A percentile compares a stretch with the other conserved stretches of the same genome.
These are phyloP conservation scores for Barnettozyma sucrosica DNA, from an alignment of 805 yeast genomes.

Conservation along the genomic window DNA sequence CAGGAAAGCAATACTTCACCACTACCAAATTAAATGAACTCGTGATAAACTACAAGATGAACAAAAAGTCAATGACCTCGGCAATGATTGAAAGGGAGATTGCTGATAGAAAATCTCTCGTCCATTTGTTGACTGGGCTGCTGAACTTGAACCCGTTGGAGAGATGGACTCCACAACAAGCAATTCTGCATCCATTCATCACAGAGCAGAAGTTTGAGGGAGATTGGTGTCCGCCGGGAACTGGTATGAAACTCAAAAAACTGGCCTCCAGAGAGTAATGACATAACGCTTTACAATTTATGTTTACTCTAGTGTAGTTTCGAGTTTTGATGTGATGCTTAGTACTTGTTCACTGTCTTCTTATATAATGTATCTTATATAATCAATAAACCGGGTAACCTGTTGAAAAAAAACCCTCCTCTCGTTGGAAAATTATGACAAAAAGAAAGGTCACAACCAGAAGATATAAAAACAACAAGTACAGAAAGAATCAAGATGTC, in stretches of 20 bases:
- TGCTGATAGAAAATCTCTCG: conserved; percentile 60
- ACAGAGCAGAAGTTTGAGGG: conserved; percentile 53
- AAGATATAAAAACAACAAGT: not conserved
- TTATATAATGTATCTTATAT: not conserved
- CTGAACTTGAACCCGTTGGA: conserved; percentile 85
- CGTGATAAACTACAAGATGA: conserved; percentile 66
- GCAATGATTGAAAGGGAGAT: conserved; percentile 59
- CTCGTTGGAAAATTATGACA: not conserved
- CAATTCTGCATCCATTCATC: conserved; percentile 84
- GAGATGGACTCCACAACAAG: conserved; percentile 97
- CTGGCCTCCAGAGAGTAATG: not conserved
- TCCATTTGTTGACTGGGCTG: conserved; percentile 74
- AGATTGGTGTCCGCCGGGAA: conserved; percentile 47
- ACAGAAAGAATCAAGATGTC: conserved; percentile 45
- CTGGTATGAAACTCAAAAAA: conserved; percentile 11
- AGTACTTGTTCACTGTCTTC: too few species aligned
- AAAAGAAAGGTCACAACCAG: not conserved
- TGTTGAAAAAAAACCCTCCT: not conserved
- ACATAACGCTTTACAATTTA: not conserved
- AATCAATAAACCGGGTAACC: not conserved
- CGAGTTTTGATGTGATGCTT: too few species aligned
- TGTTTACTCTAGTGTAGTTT: too few species aligned
- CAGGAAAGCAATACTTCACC: conserved; percentile 80
- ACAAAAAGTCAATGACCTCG: conserved; percentile 47
- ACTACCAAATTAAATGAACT: conserved; percentile 63